Evolutionary conservation across 1,139 yeast species (phyloP), one percentile per base, ranked within the genome.

Genomic region (Komagataea norvegica): DNA sequence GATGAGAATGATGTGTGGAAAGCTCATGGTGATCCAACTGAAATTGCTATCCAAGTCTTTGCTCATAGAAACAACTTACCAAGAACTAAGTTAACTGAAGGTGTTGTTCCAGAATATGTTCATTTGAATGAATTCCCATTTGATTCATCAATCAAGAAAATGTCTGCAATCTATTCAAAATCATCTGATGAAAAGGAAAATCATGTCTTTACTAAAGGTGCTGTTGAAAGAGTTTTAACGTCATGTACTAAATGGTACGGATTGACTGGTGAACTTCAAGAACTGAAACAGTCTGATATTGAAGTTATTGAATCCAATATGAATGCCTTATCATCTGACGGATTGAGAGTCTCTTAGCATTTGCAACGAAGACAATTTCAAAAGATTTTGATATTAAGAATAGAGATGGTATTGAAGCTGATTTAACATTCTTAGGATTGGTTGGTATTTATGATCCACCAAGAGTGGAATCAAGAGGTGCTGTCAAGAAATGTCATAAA

Each of bases 1-100:
- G 60, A 57, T 19, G 61, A 59, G 8, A 42, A 49, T 13, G 41
- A 45, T 11, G 67, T 61, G 31, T 84, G 93, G 91, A 76, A 74
- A 51, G 87, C 86, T 13, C 80, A 78, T 52, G 94, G 93, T 38
- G 94, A 84, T 56, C 88, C 94, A 26, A 84, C 94, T 3, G 94
- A 84, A 61, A 76, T 81, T 52, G 91, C 94, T 11, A 79, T 84
- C 44, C 85, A 83, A 53, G 88, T 84, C 0, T 82, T 83, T 55
- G 71, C 77, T 14, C 62, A 74, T 27, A 68, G 91, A 47, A 72
- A 70, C 21, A 33, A 38, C 10, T 70, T 60, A 52, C 64, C 65
- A 8, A 68, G 86, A 48, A 64, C 64, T 8, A 54, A 53, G 1
- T 52, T 76, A 36, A 61, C 67, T 15, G 67, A 63, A n/a, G 60